These are phyloP conservation scores for Monosporascus sp. DNA, from an alignment of 2,329 filamentous ascomycete species.

Conservation along the genomic window DNA sequence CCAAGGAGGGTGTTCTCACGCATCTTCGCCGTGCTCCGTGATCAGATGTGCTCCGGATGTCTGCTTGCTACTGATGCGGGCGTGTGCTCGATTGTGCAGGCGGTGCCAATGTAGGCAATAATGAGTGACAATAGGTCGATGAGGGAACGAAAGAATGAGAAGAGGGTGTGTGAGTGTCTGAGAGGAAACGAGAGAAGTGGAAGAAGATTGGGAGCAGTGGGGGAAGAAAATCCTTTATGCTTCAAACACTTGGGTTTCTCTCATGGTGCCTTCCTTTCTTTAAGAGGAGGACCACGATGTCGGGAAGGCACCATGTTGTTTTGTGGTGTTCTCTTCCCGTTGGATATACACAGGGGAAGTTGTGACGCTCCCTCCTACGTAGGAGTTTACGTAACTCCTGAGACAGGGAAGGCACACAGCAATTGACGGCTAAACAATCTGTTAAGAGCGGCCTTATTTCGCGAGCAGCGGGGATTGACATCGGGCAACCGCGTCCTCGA, in stretches of 20 bases:
- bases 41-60: slow-evolving; percentile 5
- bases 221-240: slow-evolving; percentile 10
- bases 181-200: slow-evolving; percentile 4
- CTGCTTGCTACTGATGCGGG: slow-evolving; percentile 2
- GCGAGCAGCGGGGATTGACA: background rate
- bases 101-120: slow-evolving; percentile 5
- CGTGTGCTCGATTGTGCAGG: background rate
- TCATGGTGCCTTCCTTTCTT: slow-evolving; percentile 1
- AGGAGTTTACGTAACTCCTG: background rate
- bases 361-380: background rate
- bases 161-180: background rate
- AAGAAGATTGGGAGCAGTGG: slow-evolving; percentile 4
- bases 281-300: background rate
- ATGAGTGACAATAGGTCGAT: slow-evolving; percentile 14
- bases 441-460: background rate
- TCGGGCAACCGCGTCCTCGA: too few relatives aligned
- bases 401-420: background rate
- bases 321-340: background rate
- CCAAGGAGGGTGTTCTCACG: slow-evolving; percentile 22
- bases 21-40: slow-evolving; percentile 14
- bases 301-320: background rate
- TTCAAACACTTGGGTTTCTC: slow-evolving; percentile 8
- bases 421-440: background rate
- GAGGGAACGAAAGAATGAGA: slow-evolving; percentile 4
- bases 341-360: background rate